Evolutionary conservation across 768 basidiomycete genomes (phyloP).

Genomic region (Boletus pseudopeckii): DNA sequence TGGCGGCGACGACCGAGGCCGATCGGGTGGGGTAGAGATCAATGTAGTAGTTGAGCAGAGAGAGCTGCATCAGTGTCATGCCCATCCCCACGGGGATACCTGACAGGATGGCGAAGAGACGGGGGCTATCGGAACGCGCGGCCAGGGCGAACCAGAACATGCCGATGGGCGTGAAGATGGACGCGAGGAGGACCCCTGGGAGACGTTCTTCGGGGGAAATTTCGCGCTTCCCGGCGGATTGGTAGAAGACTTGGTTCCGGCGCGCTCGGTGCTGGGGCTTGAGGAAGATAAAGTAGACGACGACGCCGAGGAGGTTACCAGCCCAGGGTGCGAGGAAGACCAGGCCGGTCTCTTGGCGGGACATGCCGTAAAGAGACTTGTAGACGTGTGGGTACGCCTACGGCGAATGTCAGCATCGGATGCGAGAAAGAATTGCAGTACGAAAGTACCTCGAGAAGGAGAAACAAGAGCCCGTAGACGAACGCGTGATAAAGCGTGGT

Average conservation of each 20-base stretch:
- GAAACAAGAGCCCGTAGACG: conserved; percentile 27
- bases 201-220: conserved; percentile 29
- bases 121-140: conserved; percentile 12
- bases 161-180: conserved; percentile 27
- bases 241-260: conserved; percentile 10
- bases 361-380: conserved; percentile 20
- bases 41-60: conserved; percentile 29
- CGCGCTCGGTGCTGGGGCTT: conserved; percentile 20
- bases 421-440: neutral
- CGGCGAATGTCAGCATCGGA: neutral
- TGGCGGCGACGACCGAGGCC: conserved; percentile 29
- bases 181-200: conserved; percentile 23
- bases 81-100: conserved; percentile 29
- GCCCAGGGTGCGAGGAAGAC: conserved; percentile 26
- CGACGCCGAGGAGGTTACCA: conserved; percentile 27
- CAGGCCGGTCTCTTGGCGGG: conserved; percentile 21
- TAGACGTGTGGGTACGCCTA: conserved; percentile 26
- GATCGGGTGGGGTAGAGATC: conserved; percentile 31
- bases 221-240: conserved; percentile 22
- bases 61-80: conserved; percentile 29
- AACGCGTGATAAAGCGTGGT: conserved; percentile 29
- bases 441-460: conserved; percentile 25
- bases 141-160: conserved; percentile 28
- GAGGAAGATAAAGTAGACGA: conserved; percentile 24
- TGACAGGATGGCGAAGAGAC: conserved; percentile 16